Evolutionary conservation across 371 early-diverging fungal species (phyloP).

Genomic region (Actinomortierella wolfii): DNA sequence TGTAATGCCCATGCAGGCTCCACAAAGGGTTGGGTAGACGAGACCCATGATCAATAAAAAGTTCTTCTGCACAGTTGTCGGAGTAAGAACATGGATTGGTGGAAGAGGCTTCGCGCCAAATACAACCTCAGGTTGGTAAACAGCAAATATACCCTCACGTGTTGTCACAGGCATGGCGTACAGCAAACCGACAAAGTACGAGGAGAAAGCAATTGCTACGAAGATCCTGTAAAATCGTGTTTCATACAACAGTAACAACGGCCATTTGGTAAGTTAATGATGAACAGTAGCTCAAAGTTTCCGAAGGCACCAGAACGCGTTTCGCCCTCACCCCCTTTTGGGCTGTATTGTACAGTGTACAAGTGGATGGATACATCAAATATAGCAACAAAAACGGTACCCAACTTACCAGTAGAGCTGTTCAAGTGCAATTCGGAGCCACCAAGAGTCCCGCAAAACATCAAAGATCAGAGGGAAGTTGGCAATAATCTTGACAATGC

Average conservation of each 20-base stretch:
- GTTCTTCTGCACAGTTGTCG: slow-evolving; percentile 40
- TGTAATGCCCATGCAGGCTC: slow-evolving; percentile 25
- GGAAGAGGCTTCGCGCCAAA: slow-evolving; percentile 26
- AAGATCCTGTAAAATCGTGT: slow-evolving; percentile 13
- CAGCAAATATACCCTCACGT: slow-evolving; percentile 45
- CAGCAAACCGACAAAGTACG: slow-evolving; percentile 42
- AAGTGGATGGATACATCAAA: not conserved
- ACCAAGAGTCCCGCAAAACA: slow-evolving; percentile 4
- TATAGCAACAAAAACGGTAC: not conserved
- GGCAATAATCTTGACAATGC: slow-evolving; percentile 18
- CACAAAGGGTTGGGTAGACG: slow-evolving; percentile 33
- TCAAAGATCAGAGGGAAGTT: slow-evolving; percentile 18
- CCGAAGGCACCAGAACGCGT: too few relatives aligned
- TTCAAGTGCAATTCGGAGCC: slow-evolving; percentile 30
- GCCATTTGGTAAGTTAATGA: not conserved
- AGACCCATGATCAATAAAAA: slow-evolving; percentile 23
- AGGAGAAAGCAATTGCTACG: slow-evolving; percentile 30
- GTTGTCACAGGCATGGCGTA: slow-evolving; percentile 48
- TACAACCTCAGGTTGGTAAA: slow-evolving; percentile 36
- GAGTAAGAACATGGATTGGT: slow-evolving; percentile 41
- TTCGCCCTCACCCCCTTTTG: not conserved
- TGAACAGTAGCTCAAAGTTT: not conserved
- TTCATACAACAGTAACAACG: too few relatives aligned
- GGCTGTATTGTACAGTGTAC: not conserved
- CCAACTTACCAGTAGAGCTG: slow-evolving; percentile 35